These are phyloP conservation scores for Cyclotella choctawhatcheeana DNA, from an alignment of 108 stramenopile genomes.

Conservation along the genomic window DNA sequence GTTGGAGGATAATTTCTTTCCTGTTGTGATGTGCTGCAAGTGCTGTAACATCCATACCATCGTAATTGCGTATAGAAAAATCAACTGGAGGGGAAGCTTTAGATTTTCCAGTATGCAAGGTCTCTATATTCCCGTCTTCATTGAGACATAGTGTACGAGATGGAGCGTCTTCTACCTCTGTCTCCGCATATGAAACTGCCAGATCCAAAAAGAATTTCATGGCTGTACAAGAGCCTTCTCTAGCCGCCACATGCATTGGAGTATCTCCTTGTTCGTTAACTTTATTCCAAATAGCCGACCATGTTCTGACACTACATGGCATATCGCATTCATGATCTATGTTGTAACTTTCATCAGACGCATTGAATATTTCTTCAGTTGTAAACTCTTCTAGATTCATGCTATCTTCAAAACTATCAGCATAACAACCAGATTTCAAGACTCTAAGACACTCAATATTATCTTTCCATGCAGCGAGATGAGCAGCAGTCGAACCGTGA, in stretches of 20 bases:
- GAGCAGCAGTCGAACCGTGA: slow-evolving; percentile 44
- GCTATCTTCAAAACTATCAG: slow-evolving; percentile 10
- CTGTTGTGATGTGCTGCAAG: slow-evolving; percentile 34
- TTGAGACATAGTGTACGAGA: not conserved
- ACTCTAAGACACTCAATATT: slow-evolving; percentile 40
- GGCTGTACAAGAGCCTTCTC: slow-evolving; percentile 23
- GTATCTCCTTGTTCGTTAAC: slow-evolving; percentile 33
- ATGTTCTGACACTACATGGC: too few species aligned
- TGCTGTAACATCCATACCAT: slow-evolving; percentile 36
- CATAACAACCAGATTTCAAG: slow-evolving; percentile 20
- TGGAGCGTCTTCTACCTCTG: slow-evolving; percentile 3
- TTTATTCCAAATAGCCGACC: slow-evolving; percentile 34
- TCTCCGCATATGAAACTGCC: slow-evolving; percentile 11
- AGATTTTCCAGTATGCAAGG: not conserved
- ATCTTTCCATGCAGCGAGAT: slow-evolving; percentile 40
- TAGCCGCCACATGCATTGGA: slow-evolving; percentile 36
- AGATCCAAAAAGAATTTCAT: slow-evolving; percentile 45
- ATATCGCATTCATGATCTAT: not conserved
- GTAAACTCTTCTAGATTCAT: slow-evolving; percentile 8
- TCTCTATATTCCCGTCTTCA: not conserved
- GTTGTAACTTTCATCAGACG: not conserved
- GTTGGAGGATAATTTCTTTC: slow-evolving; percentile 15
- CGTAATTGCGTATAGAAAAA: slow-evolving; percentile 39
- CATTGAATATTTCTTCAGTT: not conserved
- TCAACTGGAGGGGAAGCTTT: slow-evolving; percentile 7